Evolutionary conservation across 2,329 filamentous ascomycete genomes (phyloP), one percentile per base, ranked within the genome.

Genomic region (Sporothrix phasma): DNA sequence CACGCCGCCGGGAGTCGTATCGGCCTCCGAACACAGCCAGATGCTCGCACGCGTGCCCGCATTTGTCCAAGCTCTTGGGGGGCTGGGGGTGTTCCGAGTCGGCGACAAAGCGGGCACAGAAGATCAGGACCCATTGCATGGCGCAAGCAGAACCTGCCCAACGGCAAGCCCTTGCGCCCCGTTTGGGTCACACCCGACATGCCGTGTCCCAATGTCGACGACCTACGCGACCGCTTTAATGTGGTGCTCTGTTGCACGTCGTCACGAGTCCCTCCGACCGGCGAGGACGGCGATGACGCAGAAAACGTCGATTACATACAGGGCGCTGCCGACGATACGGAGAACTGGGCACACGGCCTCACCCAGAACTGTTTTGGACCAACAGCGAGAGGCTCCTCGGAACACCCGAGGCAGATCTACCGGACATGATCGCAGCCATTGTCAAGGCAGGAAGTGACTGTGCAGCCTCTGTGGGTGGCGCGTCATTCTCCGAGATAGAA

Each of bases 241-340:
- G 85, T 90, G 0, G 77, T 97, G 2, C 82, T 97, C 24, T 89
- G 94, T 71, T 94, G 90, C 72, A 97, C 92, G 0, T 88, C 91
- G 13, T 96, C 91, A 1, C 81, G 88, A 17, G 86, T 92, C 0
- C 76, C 77, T 1, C 88, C 86, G 2, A 56, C 31, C 13, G 85
- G 83, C 3, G 90, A 93, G 72, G 62, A 53, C 17, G 88, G 66
- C 11, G 70, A 69, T 49, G 87, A 86, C 5, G 97, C 97, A 71
- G 88, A 97, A 65, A 92, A 97, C 75, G 92, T 93, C 58, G 92
- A 92, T 1, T 99, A 99, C 72, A 88, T 99, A 65, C 94, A 97
- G 75, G 94, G 94, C 60, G 93, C 93, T 0, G 94, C 89, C 2
- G 94, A 99, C 74, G 94, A 99, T 73, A 90, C 89, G 13, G 94